These are phyloP conservation scores for Nepenthes alata DNA, from an alignment of 179 eudicot species.

Conservation along the genomic window DNA sequence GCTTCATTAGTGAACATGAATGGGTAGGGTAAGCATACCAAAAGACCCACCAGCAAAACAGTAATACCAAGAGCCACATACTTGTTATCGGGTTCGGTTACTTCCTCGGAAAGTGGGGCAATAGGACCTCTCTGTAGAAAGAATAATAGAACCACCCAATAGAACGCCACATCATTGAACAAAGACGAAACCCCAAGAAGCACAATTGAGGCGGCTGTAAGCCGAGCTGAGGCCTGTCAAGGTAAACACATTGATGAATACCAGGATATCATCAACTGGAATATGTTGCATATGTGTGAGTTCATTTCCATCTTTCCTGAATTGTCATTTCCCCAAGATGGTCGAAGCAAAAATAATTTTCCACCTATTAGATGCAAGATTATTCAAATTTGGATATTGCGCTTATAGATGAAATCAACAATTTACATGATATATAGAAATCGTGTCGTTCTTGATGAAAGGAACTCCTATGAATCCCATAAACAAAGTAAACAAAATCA, in stretches of 20 bases:
- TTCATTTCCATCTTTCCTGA: no score
- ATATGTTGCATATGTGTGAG: no score
- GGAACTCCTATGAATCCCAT: no score
- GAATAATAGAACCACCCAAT: conserved; percentile 85
- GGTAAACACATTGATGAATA: background rate
- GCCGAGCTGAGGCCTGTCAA: conserved; percentile 64
- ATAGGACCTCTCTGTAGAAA: conserved; percentile 87
- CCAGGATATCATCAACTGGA: no score
- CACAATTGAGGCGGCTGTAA: conserved; percentile 55
- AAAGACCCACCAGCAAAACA: conserved; percentile 65
- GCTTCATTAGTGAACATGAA: conserved; percentile 54
- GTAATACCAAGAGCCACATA: conserved; percentile 54
- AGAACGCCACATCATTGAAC: conserved; percentile 86
- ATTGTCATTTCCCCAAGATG: no score
- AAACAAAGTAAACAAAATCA: no score
- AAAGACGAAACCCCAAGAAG: conserved; percentile 77
- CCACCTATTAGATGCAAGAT: no score
- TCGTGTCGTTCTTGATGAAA: no score
- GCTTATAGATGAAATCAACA: no score
- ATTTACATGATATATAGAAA: no score
- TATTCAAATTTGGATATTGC: no score
- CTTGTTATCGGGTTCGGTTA: conserved; percentile 64
- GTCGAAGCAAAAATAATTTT: no score
- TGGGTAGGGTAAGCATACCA: conserved; percentile 92
- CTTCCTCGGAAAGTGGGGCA: conserved; percentile 82